Conservation (phyloP, 2,329 filamentous ascomycete genomes). For the Sporothrix pallida region DNA sequence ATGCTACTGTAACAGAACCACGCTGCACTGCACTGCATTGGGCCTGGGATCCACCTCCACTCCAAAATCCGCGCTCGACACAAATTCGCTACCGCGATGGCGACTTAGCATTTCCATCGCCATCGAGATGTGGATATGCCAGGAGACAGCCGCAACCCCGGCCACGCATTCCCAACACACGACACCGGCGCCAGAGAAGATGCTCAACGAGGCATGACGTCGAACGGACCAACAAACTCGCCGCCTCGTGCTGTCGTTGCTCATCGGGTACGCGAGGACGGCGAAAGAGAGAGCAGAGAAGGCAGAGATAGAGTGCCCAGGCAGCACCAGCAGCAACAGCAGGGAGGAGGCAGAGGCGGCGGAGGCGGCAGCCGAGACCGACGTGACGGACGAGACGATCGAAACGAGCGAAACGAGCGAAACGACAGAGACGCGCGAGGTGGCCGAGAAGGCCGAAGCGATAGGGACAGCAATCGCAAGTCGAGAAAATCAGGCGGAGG, state of each 20-base stretch:
- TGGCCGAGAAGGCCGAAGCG: constrained; percentile 22
- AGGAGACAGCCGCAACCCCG: constrained; percentile 48
- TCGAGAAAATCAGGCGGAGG: constrained; percentile 38
- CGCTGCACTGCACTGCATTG: not conserved
- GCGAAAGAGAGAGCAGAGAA: constrained; percentile 35
- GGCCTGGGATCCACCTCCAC: not conserved
- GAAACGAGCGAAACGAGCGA: constrained; percentile 22
- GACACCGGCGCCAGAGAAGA: constrained; percentile 46
- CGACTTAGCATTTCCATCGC: constrained; percentile 38
- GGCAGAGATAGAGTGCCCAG: constrained; percentile 37
- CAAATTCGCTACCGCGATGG: constrained; percentile 40
- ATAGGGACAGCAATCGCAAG: constrained; percentile 32
- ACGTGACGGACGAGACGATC: constrained; percentile 24
- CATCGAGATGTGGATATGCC: constrained; percentile 51
- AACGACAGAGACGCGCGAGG: constrained; percentile 25
- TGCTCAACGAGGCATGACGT: constrained; percentile 46
- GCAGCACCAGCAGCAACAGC: constrained; percentile 33
- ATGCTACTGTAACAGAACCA: not conserved
- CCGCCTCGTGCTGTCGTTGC: constrained; percentile 42
- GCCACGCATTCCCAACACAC: constrained; percentile 39
- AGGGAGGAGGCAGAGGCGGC: constrained; percentile 32
- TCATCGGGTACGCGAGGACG: constrained; percentile 39
- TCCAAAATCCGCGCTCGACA: constrained; percentile 30
- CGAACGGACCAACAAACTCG: constrained; percentile 40
- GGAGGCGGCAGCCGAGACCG: not conserved